Evolutionary conservation across 1,284 basidiomycete species (phyloP).

Genomic region (Agaricales sp.): DNA sequence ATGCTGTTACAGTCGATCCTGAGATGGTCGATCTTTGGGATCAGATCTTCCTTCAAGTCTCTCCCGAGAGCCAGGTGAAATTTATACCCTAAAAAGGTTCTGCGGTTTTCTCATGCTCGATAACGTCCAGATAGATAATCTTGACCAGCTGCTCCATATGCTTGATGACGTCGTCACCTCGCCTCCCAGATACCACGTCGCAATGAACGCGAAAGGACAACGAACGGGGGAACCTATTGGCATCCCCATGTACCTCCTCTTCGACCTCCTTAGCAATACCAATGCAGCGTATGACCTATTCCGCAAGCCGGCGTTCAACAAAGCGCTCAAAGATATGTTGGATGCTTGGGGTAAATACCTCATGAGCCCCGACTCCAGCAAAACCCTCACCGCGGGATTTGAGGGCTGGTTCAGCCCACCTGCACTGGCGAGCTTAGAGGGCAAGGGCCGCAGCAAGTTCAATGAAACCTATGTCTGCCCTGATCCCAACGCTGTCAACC

Average conservation of each 20-base stretch:
- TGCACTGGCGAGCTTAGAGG: slow-evolving; percentile 19
- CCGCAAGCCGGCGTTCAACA: slow-evolving; percentile 13
- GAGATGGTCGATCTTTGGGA: slow-evolving; percentile 8
- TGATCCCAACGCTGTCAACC: slow-evolving; percentile 24
- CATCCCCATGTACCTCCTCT: slow-evolving; percentile 13
- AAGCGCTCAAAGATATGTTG: slow-evolving; percentile 26
- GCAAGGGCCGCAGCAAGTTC: slow-evolving; percentile 15
- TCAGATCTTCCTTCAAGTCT: slow-evolving; percentile 11
- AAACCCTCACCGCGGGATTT: slow-evolving; percentile 23
- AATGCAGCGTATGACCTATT: slow-evolving; percentile 14
- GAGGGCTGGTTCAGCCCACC: slow-evolving; percentile 35
- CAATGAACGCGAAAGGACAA: slow-evolving; percentile 9
- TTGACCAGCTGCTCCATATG: slow-evolving; percentile 7
- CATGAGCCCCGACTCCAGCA: slow-evolving; percentile 27
- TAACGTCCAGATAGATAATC: slow-evolving; percentile 9
- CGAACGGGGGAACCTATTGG: slow-evolving; percentile 13
- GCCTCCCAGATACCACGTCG: slow-evolving; percentile 11
- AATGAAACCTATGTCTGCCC: slow-evolving; percentile 25
- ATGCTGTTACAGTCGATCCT: slow-evolving; percentile 5
- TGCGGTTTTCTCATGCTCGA: background rate
- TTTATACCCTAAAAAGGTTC: background rate
- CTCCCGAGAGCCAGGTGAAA: slow-evolving; percentile 9
- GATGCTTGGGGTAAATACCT: slow-evolving; percentile 38
- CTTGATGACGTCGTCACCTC: slow-evolving; percentile 10
- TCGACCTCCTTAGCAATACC: slow-evolving; percentile 18